Conservation (phyloP, 1,284 basidiomycete genomes). For the Entoloma clypeatum region DNA sequence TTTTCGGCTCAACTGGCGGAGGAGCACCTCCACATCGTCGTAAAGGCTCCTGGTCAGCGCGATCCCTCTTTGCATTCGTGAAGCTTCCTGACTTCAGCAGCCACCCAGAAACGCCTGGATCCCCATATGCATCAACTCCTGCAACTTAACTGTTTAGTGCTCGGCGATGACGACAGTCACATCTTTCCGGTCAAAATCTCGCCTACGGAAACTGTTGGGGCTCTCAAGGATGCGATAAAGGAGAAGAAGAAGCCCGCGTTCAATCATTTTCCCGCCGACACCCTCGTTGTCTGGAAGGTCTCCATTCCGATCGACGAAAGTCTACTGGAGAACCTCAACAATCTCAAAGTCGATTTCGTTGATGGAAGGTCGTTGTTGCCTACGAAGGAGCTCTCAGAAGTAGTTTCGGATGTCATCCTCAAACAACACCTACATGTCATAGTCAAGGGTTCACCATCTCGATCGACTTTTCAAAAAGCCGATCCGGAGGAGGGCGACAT, state of each 20-base stretch:
- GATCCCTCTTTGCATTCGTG: neutral
- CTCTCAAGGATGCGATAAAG: too few species aligned
- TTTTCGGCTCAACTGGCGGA: conserved; percentile 3
- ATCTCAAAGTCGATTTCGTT: conserved; percentile 1
- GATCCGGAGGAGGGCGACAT: neutral
- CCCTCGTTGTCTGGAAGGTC: conserved; percentile 10
- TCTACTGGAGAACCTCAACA: conserved; percentile 8
- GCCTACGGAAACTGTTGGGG: too few species aligned
- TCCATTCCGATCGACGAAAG: conserved; percentile 9
- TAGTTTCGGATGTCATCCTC: neutral
- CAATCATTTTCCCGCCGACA: neutral
- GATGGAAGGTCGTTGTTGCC: neutral
- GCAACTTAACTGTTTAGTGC: conserved; percentile 5
- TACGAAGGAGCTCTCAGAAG: neutral
- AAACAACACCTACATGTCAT: neutral
- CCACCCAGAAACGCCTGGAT: neutral
- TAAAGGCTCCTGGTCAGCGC: conserved; percentile 1
- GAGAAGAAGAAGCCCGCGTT: conserved; percentile 1
- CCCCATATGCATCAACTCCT: neutral
- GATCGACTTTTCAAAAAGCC: too few species aligned
- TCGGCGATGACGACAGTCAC: neutral
- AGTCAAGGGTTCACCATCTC: neutral
- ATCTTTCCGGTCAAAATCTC: conserved; percentile 5
- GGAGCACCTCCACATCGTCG: conserved; percentile 2
- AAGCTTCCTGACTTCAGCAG: conserved; percentile 1